Evolutionary conservation across 2,329 filamentous ascomycete species (phyloP), one percentile per base, ranked within the genome.

Genomic region (Bipolaris bicolor): DNA sequence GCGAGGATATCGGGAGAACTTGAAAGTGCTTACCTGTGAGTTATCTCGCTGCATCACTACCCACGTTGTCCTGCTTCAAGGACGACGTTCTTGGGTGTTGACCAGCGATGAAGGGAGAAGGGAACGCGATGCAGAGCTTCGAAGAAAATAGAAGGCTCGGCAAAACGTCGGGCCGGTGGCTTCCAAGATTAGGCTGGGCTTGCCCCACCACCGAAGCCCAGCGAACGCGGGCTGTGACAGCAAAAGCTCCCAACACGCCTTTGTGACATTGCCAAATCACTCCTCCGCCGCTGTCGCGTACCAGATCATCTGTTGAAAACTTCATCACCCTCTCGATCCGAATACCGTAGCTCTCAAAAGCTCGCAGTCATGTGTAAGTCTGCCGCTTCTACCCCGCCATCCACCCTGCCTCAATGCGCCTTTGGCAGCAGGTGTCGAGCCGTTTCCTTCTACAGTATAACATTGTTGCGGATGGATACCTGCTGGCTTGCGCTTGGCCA

Each of bases 151-250:
- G 55, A 46, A 53, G 52, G 45, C 57, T 31, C 53, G 39, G 29
- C 43, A 45, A 53, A 63, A 65, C 49, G 57, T 64, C 57, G 60
- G 61, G 55, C 68, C 69, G 66, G 40, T 3, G 9, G 31, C 41
- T 50, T 52, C 45, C 51, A 58, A 36, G 51, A 41, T 43, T 54
- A 52, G 48, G 52, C 39, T 39, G 56, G 61, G 43, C 43, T 13
- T 67, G 69, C 70, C 70, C 69, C 69, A 70, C 70, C 68, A 71
- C 62, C 60, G 55, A 53, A 58, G 62, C 55, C 52, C 60, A 53
- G 60, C 58, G 55, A 60, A 57, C 48, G 49, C 61, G 57, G 64
- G 53, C 64, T 65, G 62, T 61, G 62, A 58, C 60, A 58, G 57
- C 61, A 59, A 62, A 61, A 65, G 59, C 64, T 31, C 64, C 56